Evolutionary conservation across 768 basidiomycete genomes (phyloP).

Genomic region (Russula sp.): DNA sequence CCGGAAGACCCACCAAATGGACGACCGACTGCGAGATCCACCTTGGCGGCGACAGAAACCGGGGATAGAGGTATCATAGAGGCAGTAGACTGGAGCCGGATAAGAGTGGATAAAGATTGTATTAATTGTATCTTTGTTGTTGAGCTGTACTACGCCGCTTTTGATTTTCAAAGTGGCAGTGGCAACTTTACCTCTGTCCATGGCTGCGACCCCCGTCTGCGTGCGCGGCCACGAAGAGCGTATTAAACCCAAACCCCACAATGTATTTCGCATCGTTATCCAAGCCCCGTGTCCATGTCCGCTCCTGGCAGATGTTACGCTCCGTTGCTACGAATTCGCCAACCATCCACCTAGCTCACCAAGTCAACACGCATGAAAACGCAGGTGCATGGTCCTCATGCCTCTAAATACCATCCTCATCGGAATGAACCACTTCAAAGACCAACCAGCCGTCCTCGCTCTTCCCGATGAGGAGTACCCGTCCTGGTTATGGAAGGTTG

Average conservation of each 20-base stretch:
- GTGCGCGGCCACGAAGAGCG: conserved; percentile 48
- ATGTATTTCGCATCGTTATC: too few species aligned
- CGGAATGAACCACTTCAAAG: conserved; percentile 83
- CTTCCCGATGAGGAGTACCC: conserved; percentile 83
- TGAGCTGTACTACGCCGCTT: background rate
- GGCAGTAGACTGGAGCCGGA: too few species aligned
- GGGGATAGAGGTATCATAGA: background rate
- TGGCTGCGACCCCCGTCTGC: conserved; percentile 17
- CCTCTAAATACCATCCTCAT: conserved; percentile 66
- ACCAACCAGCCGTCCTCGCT: conserved; percentile 72
- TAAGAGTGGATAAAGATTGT: background rate
- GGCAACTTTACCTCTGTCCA: conserved; percentile 4
- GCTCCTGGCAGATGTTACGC: too few species aligned
- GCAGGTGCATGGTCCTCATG: conserved; percentile 52
- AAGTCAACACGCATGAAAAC: too few species aligned
- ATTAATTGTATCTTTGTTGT: conserved; percentile 17
- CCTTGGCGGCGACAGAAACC: conserved; percentile 1
- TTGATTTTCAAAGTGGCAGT: background rate
- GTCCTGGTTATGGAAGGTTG: too few species aligned
- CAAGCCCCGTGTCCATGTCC: too few species aligned
- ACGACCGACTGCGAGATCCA: background rate
- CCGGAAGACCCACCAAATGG: conserved; percentile 27
- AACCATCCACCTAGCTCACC: too few species aligned
- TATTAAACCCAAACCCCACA: too few species aligned
- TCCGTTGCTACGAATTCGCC: too few species aligned